Conservation (phyloP, 2,329 filamentous ascomycete genomes). For the Arthroderma sp. region DNA sequence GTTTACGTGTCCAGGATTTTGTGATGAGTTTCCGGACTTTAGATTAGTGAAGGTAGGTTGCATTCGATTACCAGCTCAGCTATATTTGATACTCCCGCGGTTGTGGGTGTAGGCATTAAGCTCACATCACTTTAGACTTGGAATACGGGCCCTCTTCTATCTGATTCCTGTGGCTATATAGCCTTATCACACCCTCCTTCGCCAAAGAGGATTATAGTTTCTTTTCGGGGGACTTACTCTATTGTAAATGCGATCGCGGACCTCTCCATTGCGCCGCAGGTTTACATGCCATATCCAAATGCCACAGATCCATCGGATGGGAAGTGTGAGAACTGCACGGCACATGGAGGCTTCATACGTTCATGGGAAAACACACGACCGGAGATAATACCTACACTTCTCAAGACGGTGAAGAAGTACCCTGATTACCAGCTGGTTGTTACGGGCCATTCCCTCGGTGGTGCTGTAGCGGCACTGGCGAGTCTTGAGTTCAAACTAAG, state of each 20-base stretch:
- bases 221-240: slow-evolving; percentile 90
- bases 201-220: slow-evolving; percentile 59
- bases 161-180: slow-evolving; percentile 88
- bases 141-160: slow-evolving; percentile 77
- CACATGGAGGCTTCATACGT: slow-evolving; percentile 77
- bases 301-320: slow-evolving; percentile 26
- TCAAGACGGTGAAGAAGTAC: slow-evolving; percentile 46
- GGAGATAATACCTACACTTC: slow-evolving; percentile 56
- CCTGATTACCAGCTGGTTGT: slow-evolving; percentile 64
- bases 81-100: neutral
- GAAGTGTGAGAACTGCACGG: slow-evolving; percentile 74
- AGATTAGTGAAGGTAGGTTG: slow-evolving; percentile 54
- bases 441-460: slow-evolving; percentile 83
- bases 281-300: slow-evolving; percentile 68
- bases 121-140: slow-evolving; percentile 46
- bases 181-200: slow-evolving; percentile 62
- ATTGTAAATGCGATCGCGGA: slow-evolving; percentile 84
- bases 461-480: slow-evolving; percentile 79
- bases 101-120: neutral
- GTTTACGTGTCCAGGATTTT: slow-evolving; percentile 75
- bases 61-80: slow-evolving; percentile 6
- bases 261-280: slow-evolving; percentile 75
- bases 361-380: slow-evolving; percentile 69
- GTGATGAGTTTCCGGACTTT: slow-evolving; percentile 67
- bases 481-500: slow-evolving; percentile 65